These are phyloP conservation scores for Fusarium sp. DNA, from an alignment of 2,329 filamentous ascomycete species.

Conservation along the genomic window DNA sequence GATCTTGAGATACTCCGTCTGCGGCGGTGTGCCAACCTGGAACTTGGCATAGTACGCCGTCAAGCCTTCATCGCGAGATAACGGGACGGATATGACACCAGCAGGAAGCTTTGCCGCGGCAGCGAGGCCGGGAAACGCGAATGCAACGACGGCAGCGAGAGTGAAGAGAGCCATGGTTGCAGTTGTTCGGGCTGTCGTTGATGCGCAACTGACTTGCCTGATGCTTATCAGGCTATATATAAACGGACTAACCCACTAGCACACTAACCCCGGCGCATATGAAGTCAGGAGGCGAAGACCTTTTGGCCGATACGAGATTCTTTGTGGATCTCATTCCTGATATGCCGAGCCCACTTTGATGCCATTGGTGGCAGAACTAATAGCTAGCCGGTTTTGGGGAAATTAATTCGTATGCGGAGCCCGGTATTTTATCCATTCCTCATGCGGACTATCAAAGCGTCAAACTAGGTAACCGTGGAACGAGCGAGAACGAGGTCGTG, in stretches of 20 bases:
- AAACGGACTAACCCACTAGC: background rate
- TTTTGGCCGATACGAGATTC: background rate
- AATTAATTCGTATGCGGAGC: background rate
- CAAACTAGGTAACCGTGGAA: background rate
- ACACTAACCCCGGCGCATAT: too few relatives aligned
- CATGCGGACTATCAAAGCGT: background rate
- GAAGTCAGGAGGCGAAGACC: background rate
- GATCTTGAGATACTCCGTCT: conserved; percentile 8
- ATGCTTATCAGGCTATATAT: background rate
- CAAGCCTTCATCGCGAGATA: conserved; percentile 1
- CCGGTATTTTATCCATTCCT: background rate
- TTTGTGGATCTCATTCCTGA: background rate
- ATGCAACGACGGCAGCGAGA: background rate
- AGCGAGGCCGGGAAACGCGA: background rate
- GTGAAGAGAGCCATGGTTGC: background rate
- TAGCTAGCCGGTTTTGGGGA: background rate
- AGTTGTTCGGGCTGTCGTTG: too few relatives aligned
- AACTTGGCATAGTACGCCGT: conserved; percentile 5
- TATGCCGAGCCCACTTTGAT: background rate
- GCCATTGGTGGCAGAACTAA: accelerated
- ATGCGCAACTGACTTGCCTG: background rate
- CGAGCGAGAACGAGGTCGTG: too few relatives aligned
- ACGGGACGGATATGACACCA: background rate
- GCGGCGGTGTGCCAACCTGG: background rate
- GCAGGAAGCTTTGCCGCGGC: background rate